Conservation (phyloP, 441 rosid species). For the Macaranga tanarius region DNA sequence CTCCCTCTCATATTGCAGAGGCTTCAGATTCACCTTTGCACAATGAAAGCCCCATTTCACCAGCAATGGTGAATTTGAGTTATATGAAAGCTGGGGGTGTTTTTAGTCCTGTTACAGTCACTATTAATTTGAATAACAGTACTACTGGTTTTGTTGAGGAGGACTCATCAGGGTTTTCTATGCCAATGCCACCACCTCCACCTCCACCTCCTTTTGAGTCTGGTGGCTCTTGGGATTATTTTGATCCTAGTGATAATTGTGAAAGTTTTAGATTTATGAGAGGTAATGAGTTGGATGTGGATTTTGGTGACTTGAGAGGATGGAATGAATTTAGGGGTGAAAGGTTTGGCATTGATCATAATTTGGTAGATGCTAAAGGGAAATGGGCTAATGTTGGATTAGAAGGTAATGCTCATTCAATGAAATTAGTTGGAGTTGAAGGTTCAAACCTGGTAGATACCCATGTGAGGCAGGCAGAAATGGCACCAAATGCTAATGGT, state of each 20-base stretch:
- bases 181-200: constrained; percentile 58
- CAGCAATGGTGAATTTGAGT: constrained; percentile 42
- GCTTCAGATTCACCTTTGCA: constrained; percentile 60
- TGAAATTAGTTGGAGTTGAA: constrained; percentile 17
- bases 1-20: constrained; percentile 53
- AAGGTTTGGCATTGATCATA: constrained; percentile 21
- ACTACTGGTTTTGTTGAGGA: constrained; percentile 43
- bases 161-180: constrained; percentile 35
- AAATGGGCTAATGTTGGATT: constrained; percentile 28
- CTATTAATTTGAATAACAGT: constrained; percentile 42
- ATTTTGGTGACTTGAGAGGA: constrained; percentile 41
- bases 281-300: constrained; percentile 38
- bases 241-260: constrained; percentile 57
- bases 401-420: constrained; percentile 16
- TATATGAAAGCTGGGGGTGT: constrained; percentile 47
- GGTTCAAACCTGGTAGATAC: constrained; percentile 19
- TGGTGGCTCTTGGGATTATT: constrained; percentile 77
- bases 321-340: constrained; percentile 39
- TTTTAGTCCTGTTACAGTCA: constrained; percentile 51
- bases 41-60: constrained; percentile 42
- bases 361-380: constrained; percentile 28
- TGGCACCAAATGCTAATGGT: constrained; percentile 25
- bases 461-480: constrained; percentile 31
- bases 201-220: constrained; percentile 52
- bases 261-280: constrained; percentile 65